Conservation (phyloP, 2,329 filamentous ascomycete genomes). For the Xylariales sp. region DNA sequence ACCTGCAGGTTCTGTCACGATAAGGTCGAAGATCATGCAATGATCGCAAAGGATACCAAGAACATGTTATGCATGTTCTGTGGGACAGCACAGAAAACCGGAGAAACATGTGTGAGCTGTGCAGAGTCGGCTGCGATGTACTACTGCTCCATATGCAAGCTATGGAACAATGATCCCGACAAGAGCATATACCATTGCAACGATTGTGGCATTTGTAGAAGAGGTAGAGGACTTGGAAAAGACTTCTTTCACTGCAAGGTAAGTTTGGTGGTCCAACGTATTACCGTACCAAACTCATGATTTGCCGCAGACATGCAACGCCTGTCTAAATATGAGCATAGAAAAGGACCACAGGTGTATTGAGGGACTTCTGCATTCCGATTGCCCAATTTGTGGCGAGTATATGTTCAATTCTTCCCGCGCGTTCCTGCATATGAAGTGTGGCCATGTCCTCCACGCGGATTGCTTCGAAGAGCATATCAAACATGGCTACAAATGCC, state of each 20-base stretch:
- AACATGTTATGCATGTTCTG: slow-evolving; percentile 99
- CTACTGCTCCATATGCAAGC: slow-evolving; percentile 89
- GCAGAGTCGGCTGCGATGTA: slow-evolving; percentile 77
- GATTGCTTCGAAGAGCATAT: slow-evolving; percentile 86
- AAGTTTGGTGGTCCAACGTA: slow-evolving; percentile 19
- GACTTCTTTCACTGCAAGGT: slow-evolving; percentile 99
- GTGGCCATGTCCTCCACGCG: slow-evolving; percentile 92
- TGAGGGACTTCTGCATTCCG: slow-evolving; percentile 87
- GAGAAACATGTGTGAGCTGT: slow-evolving; percentile 73
- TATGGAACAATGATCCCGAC: slow-evolving; percentile 90
- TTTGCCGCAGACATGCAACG: slow-evolving; percentile 68
- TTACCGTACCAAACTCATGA: slow-evolving; percentile 7
- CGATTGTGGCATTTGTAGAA: slow-evolving; percentile 92
- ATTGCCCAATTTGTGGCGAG: slow-evolving; percentile 94
- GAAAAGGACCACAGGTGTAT: slow-evolving; percentile 87
- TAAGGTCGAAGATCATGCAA: slow-evolving; percentile 68
- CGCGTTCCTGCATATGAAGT: slow-evolving; percentile 88
- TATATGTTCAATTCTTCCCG: slow-evolving; percentile 92
- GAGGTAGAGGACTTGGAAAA: slow-evolving; percentile 86
- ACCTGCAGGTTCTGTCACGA: slow-evolving; percentile 95
- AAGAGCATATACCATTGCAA: slow-evolving; percentile 95
- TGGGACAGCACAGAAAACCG: slow-evolving; percentile 74
- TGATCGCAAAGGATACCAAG: slow-evolving; percentile 78
- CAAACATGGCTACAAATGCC: slow-evolving; percentile 88
- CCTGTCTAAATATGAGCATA: slow-evolving; percentile 87